Percentiles rank a stretch among this genome's conserved stretches.
Evolutionary conservation across 2,329 filamentous ascomycete species (phyloP).

Genomic region (Fusarium kyushuense): DNA sequence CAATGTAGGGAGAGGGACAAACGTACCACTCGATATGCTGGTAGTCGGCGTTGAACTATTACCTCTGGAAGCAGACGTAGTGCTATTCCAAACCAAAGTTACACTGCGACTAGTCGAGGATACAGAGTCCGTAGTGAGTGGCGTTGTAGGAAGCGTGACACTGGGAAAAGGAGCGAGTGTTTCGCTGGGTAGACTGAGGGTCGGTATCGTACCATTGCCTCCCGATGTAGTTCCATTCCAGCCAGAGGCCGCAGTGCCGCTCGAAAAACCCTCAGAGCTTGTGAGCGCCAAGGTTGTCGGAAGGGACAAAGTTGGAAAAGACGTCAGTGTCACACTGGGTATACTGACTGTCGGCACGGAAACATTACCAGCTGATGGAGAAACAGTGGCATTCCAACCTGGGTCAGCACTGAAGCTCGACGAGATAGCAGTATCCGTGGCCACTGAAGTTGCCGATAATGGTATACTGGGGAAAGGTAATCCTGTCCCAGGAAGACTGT

Average conservation of each 20-base stretch:
- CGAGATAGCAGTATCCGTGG: background rate
- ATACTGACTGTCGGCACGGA: slow-evolving; percentile 6
- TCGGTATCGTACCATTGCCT: background rate
- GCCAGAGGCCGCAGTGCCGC: background rate
- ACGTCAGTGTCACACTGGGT: slow-evolving; percentile 3
- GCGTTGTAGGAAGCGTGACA: background rate
- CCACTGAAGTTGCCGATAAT: background rate
- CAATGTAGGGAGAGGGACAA: slow-evolving; percentile 5
- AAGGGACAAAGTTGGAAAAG: background rate
- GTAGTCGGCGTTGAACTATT: slow-evolving; percentile 6
- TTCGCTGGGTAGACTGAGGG: background rate
- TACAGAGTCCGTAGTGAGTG: background rate
- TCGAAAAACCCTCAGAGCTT: background rate
- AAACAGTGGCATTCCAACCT: slow-evolving; percentile 13
- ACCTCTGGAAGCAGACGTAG: background rate
- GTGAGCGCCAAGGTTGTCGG: background rate
- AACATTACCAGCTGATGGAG: background rate
- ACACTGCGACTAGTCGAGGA: background rate
- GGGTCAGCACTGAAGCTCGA: background rate
- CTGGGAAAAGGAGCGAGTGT: background rate
- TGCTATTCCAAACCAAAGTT: slow-evolving; percentile 12
- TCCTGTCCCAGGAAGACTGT: slow-evolving; percentile 4
- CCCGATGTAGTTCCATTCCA: slow-evolving; percentile 1
- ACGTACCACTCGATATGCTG: slow-evolving; percentile 10
- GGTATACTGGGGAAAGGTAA: background rate